Percentiles rank a stretch among this genome's conserved stretches.
These are phyloP conservation scores for Monilinia fructicola DNA, from an alignment of 2,329 filamentous ascomycete genomes.

Conservation along the genomic window DNA sequence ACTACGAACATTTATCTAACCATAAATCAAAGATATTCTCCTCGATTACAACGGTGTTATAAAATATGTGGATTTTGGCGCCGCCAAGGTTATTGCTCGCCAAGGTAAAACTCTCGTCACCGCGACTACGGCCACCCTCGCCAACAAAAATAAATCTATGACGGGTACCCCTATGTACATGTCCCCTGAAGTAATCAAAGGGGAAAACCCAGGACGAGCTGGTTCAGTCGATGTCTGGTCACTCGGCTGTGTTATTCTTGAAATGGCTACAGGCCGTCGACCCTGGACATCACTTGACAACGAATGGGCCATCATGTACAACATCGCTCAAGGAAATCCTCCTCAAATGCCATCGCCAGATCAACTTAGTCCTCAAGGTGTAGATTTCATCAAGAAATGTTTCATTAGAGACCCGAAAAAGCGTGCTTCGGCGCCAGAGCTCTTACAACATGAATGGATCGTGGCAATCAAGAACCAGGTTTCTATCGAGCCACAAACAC, in stretches of 20 bases:
- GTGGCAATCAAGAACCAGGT: constrained; percentile 64
- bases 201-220: constrained; percentile 74
- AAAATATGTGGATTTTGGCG: constrained; percentile 98
- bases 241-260: constrained; percentile 90
- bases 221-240: constrained; percentile 96
- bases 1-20: not conserved
- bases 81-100: constrained; percentile 92
- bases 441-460: constrained; percentile 93
- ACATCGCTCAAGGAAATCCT: constrained; percentile 95
- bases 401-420: constrained; percentile 81
- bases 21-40: constrained; percentile 67
- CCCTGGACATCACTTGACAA: constrained; percentile 97
- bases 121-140: constrained; percentile 51
- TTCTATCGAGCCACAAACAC: constrained; percentile 59
- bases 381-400: constrained; percentile 85
- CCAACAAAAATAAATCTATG: constrained; percentile 82
- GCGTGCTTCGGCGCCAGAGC: constrained; percentile 78
- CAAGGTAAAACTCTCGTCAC: constrained; percentile 82
- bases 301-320: constrained; percentile 99
- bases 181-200: constrained; percentile 98
- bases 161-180: constrained; percentile 99
- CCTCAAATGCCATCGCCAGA: constrained; percentile 79
- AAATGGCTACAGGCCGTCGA: constrained; percentile 93
- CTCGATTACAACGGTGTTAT: constrained; percentile 97
- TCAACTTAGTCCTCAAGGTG: constrained; percentile 78